Conservation (phyloP, 345 rosid genomes). For the Passiflora organensis region DNA sequence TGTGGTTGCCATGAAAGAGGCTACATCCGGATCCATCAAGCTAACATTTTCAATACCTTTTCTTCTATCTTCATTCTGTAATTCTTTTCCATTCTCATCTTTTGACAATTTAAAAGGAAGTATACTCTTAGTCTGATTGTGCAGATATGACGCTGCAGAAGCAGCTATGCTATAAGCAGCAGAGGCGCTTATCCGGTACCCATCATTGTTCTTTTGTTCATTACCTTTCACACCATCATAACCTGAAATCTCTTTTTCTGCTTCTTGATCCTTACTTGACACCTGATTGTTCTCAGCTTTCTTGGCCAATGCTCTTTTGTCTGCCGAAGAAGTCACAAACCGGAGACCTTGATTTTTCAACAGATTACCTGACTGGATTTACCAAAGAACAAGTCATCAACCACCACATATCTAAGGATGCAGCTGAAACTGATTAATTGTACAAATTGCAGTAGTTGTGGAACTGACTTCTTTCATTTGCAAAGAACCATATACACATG, state of each 20-base stretch:
- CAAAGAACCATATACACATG: too few species aligned
- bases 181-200: slow-evolving; percentile 46
- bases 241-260: slow-evolving; percentile 17
- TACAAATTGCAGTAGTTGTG: too few species aligned
- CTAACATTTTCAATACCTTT: slow-evolving; percentile 23
- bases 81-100: slow-evolving; percentile 20
- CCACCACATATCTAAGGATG: neutral
- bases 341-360: slow-evolving; percentile 51
- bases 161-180: slow-evolving; percentile 78
- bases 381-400: slow-evolving; percentile 7
- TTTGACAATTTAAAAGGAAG: slow-evolving; percentile 52
- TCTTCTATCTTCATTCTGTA: slow-evolving; percentile 5
- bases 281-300: slow-evolving; percentile 35
- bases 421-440: neutral
- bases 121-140: slow-evolving; percentile 55
- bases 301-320: slow-evolving; percentile 47
- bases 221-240: slow-evolving; percentile 23
- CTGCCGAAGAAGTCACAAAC: slow-evolving; percentile 71
- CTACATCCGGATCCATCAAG: slow-evolving; percentile 40
- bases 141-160: slow-evolving; percentile 81
- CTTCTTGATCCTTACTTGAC: slow-evolving; percentile 38
- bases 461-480: too few species aligned
- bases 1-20: slow-evolving; percentile 76
- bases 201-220: slow-evolving; percentile 32
- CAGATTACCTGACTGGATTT: slow-evolving; percentile 56